These are phyloP conservation scores for Rosa multiflora DNA, from an alignment of 306 rosid species.

Conservation along the genomic window DNA sequence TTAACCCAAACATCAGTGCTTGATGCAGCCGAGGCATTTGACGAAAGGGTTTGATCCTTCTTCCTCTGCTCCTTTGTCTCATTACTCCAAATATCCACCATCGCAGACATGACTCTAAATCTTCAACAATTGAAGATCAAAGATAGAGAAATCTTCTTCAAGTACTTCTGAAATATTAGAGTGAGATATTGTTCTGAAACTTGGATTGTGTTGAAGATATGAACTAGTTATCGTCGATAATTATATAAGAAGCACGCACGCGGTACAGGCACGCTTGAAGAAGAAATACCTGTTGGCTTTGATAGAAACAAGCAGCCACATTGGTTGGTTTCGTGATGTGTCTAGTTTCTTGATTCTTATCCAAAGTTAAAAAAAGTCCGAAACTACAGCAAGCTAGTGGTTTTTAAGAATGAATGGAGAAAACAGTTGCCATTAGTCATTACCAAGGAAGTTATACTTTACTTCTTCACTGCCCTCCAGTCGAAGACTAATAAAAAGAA, in stretches of 20 bases:
- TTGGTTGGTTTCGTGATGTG: neutral
- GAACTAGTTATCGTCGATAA: neutral
- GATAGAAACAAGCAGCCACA: neutral
- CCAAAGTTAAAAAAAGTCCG: neutral
- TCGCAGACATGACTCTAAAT: slow-evolving; percentile 46
- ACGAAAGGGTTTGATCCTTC: slow-evolving; percentile 34
- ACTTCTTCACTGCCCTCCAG: neutral
- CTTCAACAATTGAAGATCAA: neutral
- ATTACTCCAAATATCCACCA: slow-evolving; percentile 49
- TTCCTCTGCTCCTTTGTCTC: slow-evolving; percentile 49
- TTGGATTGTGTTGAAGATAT: neutral
- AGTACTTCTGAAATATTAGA: neutral
- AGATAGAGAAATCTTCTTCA: neutral
- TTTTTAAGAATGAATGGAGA: too few relatives aligned
- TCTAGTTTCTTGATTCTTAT: neutral
- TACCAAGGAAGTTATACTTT: neutral
- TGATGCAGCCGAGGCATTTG: slow-evolving; percentile 18
- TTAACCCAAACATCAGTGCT: slow-evolving; percentile 20
- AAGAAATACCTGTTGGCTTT: slow-evolving; percentile 11
- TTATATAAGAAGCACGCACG: neutral
- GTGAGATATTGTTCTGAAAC: neutral
- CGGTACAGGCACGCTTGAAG: neutral
- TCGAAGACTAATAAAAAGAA: neutral
- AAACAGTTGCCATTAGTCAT: neutral
- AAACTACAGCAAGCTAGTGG: slow-evolving; percentile 28